Evolutionary conservation across 208 protist species (phyloP).

Genomic region (Trypanosoma avium): DNA sequence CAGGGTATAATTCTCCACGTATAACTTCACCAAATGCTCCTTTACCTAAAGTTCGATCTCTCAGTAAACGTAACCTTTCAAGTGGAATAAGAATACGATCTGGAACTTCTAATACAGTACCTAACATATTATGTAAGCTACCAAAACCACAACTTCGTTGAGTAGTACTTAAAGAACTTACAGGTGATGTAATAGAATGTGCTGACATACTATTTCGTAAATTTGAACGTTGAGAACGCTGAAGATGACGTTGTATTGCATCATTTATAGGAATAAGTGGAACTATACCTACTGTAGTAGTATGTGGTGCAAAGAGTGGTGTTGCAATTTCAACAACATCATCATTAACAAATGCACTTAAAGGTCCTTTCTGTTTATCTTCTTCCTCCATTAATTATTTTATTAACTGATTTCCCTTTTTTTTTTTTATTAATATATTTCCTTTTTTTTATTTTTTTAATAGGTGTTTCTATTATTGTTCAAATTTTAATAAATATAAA

Average conservation of each 20-base stretch:
- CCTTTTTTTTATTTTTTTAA: not conserved
- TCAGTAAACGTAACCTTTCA: conserved; percentile 35
- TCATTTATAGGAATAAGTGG: conserved; percentile 10
- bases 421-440: not conserved
- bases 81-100: conserved; percentile 39
- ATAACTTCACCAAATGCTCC: conserved; percentile 65
- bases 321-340: not conserved
- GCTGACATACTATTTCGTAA: conserved; percentile 21
- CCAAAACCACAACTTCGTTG: conserved; percentile 13
- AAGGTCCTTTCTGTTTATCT: not conserved
- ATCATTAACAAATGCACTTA: not conserved
- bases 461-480: not conserved
- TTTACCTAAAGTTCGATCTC: conserved; percentile 32
- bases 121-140: conserved; percentile 42
- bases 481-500: not conserved
- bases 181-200: not conserved
- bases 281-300: not conserved
- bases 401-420: not conserved
- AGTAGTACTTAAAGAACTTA: conserved; percentile 14
- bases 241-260: not conserved
- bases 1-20: conserved; percentile 57
- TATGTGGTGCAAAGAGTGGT: not conserved
- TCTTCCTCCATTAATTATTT: not conserved
- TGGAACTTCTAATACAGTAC: conserved; percentile 34
- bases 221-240: not conserved